phyloP scores from a whole-genome alignment of 1,284 basidiomycete genomes.

The Ustilago cynodontis region DNA sequence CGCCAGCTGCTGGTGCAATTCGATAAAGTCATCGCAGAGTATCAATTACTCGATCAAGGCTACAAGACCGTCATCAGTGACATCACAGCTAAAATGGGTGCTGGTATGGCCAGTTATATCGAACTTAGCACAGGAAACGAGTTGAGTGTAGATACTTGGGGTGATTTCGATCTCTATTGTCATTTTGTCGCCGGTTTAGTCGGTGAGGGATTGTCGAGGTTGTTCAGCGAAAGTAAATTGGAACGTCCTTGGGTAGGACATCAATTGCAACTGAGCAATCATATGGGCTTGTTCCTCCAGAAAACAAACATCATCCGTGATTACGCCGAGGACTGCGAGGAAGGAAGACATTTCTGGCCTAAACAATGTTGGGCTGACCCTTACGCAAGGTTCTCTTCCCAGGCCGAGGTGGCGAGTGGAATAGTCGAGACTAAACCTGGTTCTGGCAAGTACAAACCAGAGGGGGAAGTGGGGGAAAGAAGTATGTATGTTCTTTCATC shows the following conservation, averaged over 20 bases:
- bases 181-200: conserved; percentile 99
- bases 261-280: conserved; percentile 89
- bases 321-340: conserved; percentile 89
- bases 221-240: conserved; percentile 89
- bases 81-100: conserved; percentile 79
- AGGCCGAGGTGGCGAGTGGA: conserved; percentile 61
- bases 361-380: conserved; percentile 83
- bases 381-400: conserved; percentile 50
- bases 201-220: conserved; percentile 91
- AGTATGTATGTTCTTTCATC: conserved; percentile 73
- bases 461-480: conserved; percentile 55
- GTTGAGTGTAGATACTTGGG: conserved; percentile 63
- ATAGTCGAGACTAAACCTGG: conserved; percentile 59
- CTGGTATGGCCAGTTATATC: conserved; percentile 92
- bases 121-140: conserved; percentile 54
- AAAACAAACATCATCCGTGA: conserved; percentile 99
- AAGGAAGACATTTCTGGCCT: conserved; percentile 94
- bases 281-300: conserved; percentile 95
- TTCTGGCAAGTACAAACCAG: conserved; percentile 38
- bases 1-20: conserved; percentile 88
- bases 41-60: conserved; percentile 74
- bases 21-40: conserved; percentile 84
- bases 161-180: conserved; percentile 96
- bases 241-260: conserved; percentile 82
- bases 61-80: conserved; percentile 86